phyloP scores from a whole-genome alignment of 2,329 filamentous ascomycete species.

The Scedosporium minutisporum region DNA sequence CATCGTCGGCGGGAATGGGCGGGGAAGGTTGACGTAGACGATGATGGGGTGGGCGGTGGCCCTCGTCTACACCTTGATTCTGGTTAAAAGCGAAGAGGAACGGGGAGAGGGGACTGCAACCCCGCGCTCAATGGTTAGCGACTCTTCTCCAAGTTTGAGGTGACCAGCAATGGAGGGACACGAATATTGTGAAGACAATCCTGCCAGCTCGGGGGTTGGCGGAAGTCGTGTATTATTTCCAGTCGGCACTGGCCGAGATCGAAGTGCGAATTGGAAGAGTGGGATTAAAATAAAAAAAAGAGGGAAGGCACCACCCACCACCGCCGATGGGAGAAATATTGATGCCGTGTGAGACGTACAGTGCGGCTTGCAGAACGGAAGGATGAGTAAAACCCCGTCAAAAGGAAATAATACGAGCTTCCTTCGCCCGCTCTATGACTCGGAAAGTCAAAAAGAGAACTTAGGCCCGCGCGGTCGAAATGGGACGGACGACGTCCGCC shows the following conservation, averaged over 20 bases:
- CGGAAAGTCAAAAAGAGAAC: background rate
- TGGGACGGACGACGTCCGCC: slow-evolving; percentile 7
- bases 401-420: background rate
- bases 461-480: slow-evolving; percentile 3
- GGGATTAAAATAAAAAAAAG: slow-evolving; percentile 1
- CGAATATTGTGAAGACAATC: background rate
- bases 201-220: background rate
- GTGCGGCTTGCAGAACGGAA: background rate
- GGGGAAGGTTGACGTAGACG: background rate
- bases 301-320: background rate
- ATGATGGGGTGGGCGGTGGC: background rate
- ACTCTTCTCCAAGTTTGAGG: background rate
- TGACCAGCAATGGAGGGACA: background rate
- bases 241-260: background rate
- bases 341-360: background rate
- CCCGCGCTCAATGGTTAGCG: background rate
- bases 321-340: background rate
- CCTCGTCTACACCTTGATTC: background rate
- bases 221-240: background rate
- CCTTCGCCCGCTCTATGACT: background rate
- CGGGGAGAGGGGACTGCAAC: background rate
- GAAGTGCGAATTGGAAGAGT: background rate
- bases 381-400: background rate
- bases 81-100: background rate
- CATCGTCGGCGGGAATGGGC: background rate